phyloP scores from a whole-genome alignment of 768 basidiomycete species.

The Russula sp. region DNA sequence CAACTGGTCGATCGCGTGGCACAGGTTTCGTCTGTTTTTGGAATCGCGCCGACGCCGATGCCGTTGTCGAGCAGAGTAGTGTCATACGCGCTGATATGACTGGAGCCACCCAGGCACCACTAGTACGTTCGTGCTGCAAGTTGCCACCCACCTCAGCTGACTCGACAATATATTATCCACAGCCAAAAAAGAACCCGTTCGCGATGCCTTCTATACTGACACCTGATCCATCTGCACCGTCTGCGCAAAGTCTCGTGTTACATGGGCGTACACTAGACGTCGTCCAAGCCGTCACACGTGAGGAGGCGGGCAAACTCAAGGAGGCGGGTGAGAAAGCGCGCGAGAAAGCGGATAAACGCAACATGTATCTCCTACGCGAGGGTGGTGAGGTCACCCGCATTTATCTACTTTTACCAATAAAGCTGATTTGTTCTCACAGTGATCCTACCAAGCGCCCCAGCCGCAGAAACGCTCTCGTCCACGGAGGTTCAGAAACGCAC shows the following conservation, averaged over 20 bases:
- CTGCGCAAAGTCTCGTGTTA: conserved; percentile 77
- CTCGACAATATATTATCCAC: neutral
- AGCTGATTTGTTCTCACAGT: conserved; percentile 42
- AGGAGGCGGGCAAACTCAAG: conserved; percentile 80
- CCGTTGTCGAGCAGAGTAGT: conserved; percentile 76
- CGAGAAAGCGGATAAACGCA: conserved; percentile 90
- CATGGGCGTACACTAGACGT: conserved; percentile 93
- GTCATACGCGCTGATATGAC: conserved; percentile 59
- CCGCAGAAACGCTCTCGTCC: conserved; percentile 60
- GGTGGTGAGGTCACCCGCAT: conserved; percentile 57
- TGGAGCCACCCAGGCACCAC: conserved; percentile 33
- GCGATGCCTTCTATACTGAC: conserved; percentile 84
- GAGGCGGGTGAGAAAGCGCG: conserved; percentile 81
- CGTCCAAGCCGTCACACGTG: conserved; percentile 82
- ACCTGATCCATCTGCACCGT: conserved; percentile 83
- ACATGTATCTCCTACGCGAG: conserved; percentile 93
- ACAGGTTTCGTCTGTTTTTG: conserved; percentile 98
- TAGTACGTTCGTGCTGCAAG: conserved; percentile 1
- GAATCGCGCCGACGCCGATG: conserved; percentile 86
- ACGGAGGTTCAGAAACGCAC: conserved; percentile 84
- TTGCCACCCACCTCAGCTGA: neutral
- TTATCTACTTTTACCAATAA: neutral
- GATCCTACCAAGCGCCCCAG: conserved; percentile 82
- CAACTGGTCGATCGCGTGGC: conserved; percentile 82
- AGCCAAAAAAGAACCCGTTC: conserved; percentile 81